Base-by-base conservation (phyloP, 768 basidiomycete species). In the Tulasnella sp. region DNA sequence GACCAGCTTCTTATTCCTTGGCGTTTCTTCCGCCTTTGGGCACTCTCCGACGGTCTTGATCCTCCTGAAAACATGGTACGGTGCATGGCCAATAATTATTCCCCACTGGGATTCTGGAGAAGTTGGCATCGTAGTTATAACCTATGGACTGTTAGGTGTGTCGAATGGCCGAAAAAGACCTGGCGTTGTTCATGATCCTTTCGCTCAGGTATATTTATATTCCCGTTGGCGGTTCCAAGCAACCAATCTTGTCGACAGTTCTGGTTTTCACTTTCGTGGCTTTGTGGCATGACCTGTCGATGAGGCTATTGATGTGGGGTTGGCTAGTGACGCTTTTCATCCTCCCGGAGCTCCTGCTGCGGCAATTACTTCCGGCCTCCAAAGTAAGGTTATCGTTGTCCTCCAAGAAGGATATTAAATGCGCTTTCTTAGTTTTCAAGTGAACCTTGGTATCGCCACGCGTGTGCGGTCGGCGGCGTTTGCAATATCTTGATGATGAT, bases 71-170 rank as follows among this genome's bases (percentile, higher is more conserved):
- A 99, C 69, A 96, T 97, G 96, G 77, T 99, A 11, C 79, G 96
- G n/a, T 98, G 96, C 65, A 85, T 97, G 82, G 86, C 82, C 19
- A 99, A 98, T 68, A 98, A 97, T 68, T 97, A 97, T 67, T 96
- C 93, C 0, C 78, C 82, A 0, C 68, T 83, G 8, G 91, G 91
- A 0, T 98, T 99, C 69, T 98, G 96, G 96, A 71, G 91, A 61
- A 84, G 83, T 62, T 98, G 94, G 96, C 94, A 98, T 67, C 75
- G 96, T 6, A 89, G 86, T 61, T 97, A 92, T 69, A 99, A 98
- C 65, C 76, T 96, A 12, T 98, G 94, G 96, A 74, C 93, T 43
- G 80, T 91, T 35, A 75, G 93, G 87, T 91, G 69, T 2, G 69
- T 61, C 49, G 27, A 31, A 34, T 52, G 21, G 23, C 6, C 21